Conservation (phyloP, 1,284 basidiomycete genomes). For the Polyporus tsugae region DNA sequence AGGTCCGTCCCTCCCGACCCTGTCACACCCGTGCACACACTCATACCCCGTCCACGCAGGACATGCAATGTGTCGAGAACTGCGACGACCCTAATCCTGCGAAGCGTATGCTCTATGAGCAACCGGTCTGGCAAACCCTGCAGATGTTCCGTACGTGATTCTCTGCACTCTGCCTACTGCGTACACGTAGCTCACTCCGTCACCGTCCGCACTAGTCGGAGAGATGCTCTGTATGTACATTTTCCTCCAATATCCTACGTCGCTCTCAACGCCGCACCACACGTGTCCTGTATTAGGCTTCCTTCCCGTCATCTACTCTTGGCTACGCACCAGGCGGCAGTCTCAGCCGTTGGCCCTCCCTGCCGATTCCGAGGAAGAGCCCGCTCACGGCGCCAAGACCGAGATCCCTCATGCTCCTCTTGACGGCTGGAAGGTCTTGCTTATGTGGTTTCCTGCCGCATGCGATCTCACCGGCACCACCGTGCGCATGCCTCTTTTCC, state of each 20-base stretch:
- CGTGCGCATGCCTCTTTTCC: slow-evolving; percentile 51
- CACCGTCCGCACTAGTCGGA: slow-evolving; percentile 68
- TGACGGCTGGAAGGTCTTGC: slow-evolving; percentile 73
- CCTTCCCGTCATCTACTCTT: slow-evolving; percentile 82
- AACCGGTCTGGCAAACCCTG: slow-evolving; percentile 93
- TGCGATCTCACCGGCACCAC: slow-evolving; percentile 92
- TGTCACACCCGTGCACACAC: slow-evolving; percentile 27
- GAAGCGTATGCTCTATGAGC: slow-evolving; percentile 81
- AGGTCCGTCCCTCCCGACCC: slow-evolving; percentile 51
- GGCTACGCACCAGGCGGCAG: slow-evolving; percentile 57
- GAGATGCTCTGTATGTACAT: slow-evolving; percentile 86
- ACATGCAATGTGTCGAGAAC: slow-evolving; percentile 96
- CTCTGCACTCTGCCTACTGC: slow-evolving; percentile 25
- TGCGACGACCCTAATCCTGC: slow-evolving; percentile 68
- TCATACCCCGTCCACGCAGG: slow-evolving; percentile 52
- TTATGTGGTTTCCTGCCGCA: slow-evolving; percentile 87
- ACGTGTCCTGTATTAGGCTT: slow-evolving; percentile 64
- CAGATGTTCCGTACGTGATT: slow-evolving; percentile 87
- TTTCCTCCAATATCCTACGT: slow-evolving; percentile 30
- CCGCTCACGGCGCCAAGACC: slow-evolving; percentile 39
- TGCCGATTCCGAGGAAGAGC: slow-evolving; percentile 54
- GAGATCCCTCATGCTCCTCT: slow-evolving; percentile 51
- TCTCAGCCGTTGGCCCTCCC: slow-evolving; percentile 63
- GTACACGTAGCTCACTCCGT: slow-evolving; percentile 36
- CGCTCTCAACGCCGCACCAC: slow-evolving; percentile 37